Conservation (phyloP, 2,329 filamentous ascomycete genomes). For the Penicillium sumatraense region DNA sequence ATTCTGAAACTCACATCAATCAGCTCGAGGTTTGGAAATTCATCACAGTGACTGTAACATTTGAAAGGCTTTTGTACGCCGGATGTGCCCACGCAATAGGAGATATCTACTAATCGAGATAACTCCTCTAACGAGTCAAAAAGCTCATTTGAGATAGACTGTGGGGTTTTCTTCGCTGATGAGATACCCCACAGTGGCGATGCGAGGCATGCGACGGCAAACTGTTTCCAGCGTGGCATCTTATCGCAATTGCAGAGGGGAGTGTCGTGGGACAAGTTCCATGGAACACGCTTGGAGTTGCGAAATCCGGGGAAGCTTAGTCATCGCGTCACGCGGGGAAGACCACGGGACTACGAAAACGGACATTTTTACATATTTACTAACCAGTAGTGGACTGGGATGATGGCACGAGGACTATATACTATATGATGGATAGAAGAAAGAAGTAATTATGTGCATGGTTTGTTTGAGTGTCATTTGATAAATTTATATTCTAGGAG, state of each 20-base stretch:
- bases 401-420: neutral
- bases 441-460: neutral
- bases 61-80: slow-evolving; percentile 82
- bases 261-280: neutral
- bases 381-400: too few species aligned
- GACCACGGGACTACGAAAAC: slow-evolving; percentile 1
- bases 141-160: slow-evolving; percentile 63
- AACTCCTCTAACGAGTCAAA: slow-evolving; percentile 85
- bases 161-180: slow-evolving; percentile 4
- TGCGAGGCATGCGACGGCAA: neutral
- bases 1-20: slow-evolving; percentile 57
- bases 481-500: neutral
- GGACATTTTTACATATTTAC: neutral
- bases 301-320: slow-evolving; percentile 12
- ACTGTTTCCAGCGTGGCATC: slow-evolving; percentile 1
- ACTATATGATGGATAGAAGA: too few species aligned
- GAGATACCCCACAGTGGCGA: neutral
- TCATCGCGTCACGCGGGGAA: slow-evolving; percentile 8
- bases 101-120: slow-evolving; percentile 88
- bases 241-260: neutral
- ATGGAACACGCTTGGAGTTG: neutral
- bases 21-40: slow-evolving; percentile 80
- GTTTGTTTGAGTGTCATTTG: neutral
- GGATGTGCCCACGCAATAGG: slow-evolving; percentile 87
- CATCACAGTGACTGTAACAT: slow-evolving; percentile 81